A percentile compares a stretch with the other conserved stretches of the same genome.
phyloP scores from a whole-genome alignment of 73 alveolate genomes.

The Paramecium sonneborni region DNA sequence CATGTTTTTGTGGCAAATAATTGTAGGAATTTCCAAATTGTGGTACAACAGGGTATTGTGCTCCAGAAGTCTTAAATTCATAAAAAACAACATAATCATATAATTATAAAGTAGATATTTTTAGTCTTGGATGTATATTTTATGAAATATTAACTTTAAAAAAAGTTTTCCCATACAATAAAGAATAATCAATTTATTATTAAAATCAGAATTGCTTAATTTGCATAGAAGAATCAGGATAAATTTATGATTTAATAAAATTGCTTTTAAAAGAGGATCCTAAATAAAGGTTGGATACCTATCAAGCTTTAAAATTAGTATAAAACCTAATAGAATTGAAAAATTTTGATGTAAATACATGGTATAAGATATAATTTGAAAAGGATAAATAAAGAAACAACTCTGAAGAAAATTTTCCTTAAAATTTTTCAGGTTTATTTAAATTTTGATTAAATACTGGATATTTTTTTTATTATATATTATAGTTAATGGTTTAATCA shows the following conservation, averaged over 20 bases:
- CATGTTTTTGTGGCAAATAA: constrained; percentile 36
- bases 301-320: not conserved
- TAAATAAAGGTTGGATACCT: not conserved
- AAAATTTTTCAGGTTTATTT: constrained; percentile 22
- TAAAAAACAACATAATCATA: not conserved
- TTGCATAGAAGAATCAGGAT: not conserved
- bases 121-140: constrained; percentile 38
- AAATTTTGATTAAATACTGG: not conserved
- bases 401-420: constrained; percentile 1
- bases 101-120: not conserved
- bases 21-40: constrained; percentile 1
- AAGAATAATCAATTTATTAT: not conserved
- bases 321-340: not conserved
- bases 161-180: not conserved
- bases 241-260: not conserved
- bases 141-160: constrained; percentile 12
- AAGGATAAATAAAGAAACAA: not conserved
- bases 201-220: not conserved
- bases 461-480: not conserved
- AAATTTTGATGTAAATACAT: constrained; percentile 28
- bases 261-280: not conserved
- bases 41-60: constrained; percentile 32
- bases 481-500: too few relatives aligned
- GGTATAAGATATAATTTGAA: not conserved
- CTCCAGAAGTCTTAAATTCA: constrained; percentile 33